Evolutionary conservation across 2,329 filamentous ascomycete species (phyloP).

Genomic region (Trichoderma atroviride): DNA sequence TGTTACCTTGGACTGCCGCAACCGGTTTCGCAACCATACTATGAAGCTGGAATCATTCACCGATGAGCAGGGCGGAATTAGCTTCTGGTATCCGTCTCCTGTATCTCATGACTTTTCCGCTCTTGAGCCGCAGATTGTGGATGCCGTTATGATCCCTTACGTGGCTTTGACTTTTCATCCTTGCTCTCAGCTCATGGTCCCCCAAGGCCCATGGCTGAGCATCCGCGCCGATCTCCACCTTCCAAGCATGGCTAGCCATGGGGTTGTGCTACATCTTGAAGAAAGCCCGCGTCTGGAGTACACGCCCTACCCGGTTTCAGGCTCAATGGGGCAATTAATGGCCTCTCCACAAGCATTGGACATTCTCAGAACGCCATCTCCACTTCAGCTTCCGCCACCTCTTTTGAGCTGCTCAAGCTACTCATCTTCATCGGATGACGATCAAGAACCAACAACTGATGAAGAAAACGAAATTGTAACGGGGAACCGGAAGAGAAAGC

Average conservation of each 20-base stretch:
- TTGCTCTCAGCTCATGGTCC: not conserved
- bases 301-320: not conserved
- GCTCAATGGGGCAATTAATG: not conserved
- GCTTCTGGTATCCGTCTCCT: not conserved
- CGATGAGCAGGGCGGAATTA: constrained; percentile 11
- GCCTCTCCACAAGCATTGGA: not conserved
- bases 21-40: no score
- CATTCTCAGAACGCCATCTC: constrained; percentile 3
- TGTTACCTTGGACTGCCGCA: no score
- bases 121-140: constrained; percentile 14
- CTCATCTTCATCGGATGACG: not conserved
- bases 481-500: not conserved
- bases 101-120: not conserved
- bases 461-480: not conserved
- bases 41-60: constrained; percentile 11
- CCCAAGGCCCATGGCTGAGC: constrained; percentile 11
- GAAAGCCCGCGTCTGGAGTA: constrained; percentile 19
- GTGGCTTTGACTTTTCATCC: constrained; percentile 25
- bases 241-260: constrained; percentile 1
- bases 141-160: not conserved
- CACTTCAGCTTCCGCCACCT: not conserved
- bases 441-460: not conserved
- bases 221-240: constrained; percentile 24
- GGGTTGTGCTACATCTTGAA: constrained; percentile 18
- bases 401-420: not conserved